Evolutionary conservation across 2,329 filamentous ascomycete genomes (phyloP).

Genomic region (Podosphaera fusca): DNA sequence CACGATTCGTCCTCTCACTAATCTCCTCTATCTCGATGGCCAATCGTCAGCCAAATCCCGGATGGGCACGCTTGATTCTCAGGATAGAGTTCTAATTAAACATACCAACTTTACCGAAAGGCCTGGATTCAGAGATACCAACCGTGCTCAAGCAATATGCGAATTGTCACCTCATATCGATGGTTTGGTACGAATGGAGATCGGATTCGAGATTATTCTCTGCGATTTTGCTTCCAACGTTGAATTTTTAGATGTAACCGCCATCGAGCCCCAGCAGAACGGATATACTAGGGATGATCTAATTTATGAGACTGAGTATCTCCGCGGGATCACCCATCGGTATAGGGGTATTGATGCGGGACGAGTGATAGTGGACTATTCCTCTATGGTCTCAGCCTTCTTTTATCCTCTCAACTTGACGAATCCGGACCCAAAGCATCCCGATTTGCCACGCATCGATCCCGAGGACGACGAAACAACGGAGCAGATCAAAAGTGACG

Average conservation of each 20-base stretch:
- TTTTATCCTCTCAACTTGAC: constrained; percentile 13
- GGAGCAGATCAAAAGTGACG: constrained; percentile 19
- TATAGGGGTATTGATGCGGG: constrained; percentile 22
- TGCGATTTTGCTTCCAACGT: constrained; percentile 30
- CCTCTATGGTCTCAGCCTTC: constrained; percentile 13
- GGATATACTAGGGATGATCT: not conserved
- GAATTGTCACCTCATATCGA: constrained; percentile 29
- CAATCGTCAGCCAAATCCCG: constrained; percentile 41
- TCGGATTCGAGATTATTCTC: constrained; percentile 46
- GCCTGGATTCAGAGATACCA: not conserved
- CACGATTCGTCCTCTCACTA: constrained; percentile 29
- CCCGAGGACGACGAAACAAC: constrained; percentile 10
- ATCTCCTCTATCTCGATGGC: constrained; percentile 46
- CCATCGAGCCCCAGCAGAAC: constrained; percentile 2
- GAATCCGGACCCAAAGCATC: constrained; percentile 8
- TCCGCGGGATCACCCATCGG: constrained; percentile 19
- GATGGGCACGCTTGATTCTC: constrained; percentile 44
- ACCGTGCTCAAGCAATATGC: constrained; percentile 19
- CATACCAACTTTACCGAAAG: not conserved
- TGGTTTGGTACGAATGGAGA: constrained; percentile 43
- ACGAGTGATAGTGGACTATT: constrained; percentile 14
- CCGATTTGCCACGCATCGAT: constrained; percentile 9
- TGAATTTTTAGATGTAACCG: constrained; percentile 8
- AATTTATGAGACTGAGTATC: constrained; percentile 14
- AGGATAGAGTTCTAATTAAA: constrained; percentile 32